Evolutionary conservation across 352 stramenopile species (phyloP), one percentile per base, ranked within the genome.

Genomic region (Phytopythium cucurbitacearum): DNA sequence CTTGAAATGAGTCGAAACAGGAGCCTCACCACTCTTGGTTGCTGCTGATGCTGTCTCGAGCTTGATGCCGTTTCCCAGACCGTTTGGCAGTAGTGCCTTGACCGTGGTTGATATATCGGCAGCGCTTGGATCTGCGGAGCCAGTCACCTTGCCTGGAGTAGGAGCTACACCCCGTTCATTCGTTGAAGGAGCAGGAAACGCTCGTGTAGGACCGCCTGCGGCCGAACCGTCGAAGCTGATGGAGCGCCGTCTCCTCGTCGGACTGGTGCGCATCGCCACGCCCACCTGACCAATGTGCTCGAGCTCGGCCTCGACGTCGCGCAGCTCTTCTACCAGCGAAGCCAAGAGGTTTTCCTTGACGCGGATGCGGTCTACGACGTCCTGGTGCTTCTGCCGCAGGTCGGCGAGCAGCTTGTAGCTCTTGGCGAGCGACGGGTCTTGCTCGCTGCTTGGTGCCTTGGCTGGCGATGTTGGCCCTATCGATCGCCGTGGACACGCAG

Each of bases 291-390:
- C 77, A 42, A 87, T 87, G 15, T 85, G 66, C 34, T 58, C 40
- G 7, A 89, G 60, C 40, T 87, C 75, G 7, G 67, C 64, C 48
- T 89, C 76, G 2, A 89, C 69, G 8, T 85, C 75, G 36, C 80
- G 80, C 3, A 89, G 59, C 52, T 89, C 78, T 3, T 67, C 62
- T 0, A 89, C 57, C 7, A 89, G 60, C 6, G 73, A 67, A 10
- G 73, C 61, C 41, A 87, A 61, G 4, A 65, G 53, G 8, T 71
- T 49, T 49, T 89, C 71, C 51, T 89, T 89, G 3, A 80, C 59
- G 1, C 60, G 50, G 51, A 85, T 78, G 5, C 78, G 65, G 9
- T 87, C 75, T 0, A 57, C 46, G 0, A 87, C 69, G 32, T 84
- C 78, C 13, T 64, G 62, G 49, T 74, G 57, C 15, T 70, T 67